These are phyloP conservation scores for Tetrapisispora fleetii DNA, from an alignment of 805 yeast genomes.

Conservation along the genomic window DNA sequence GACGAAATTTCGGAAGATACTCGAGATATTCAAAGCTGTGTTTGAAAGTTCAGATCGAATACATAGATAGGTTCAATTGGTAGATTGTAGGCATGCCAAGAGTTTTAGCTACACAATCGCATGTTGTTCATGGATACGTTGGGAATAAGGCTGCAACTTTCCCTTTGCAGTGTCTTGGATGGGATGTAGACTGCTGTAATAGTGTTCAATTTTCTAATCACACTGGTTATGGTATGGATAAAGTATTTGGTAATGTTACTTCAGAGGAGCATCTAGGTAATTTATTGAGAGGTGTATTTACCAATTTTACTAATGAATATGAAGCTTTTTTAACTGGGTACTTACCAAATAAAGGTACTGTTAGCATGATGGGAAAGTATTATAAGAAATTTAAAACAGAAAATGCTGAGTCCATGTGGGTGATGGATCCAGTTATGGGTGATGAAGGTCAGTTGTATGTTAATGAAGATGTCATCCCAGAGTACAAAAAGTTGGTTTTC, in stretches of 20 bases:
- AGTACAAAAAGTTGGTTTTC: conserved; percentile 35
- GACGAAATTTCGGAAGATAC: too few relatives aligned
- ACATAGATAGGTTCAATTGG: too few relatives aligned
- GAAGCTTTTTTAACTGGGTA: conserved; percentile 59
- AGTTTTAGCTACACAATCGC: conserved; percentile 47
- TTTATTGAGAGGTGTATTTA: conserved; percentile 33
- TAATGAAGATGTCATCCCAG: conserved; percentile 48
- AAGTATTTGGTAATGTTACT: conserved; percentile 36
- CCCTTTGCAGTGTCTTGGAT: conserved; percentile 75
- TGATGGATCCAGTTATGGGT: conserved; percentile 75
- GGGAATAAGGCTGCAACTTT: conserved; percentile 88
- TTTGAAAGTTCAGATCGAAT: too few relatives aligned
- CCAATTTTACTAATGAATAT: conserved; percentile 30
- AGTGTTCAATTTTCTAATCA: conserved; percentile 87
- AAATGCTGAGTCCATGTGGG: conserved; percentile 36
- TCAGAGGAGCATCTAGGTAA: conserved; percentile 32
- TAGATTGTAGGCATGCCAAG: conserved; percentile 9
- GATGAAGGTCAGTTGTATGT: conserved; percentile 68
- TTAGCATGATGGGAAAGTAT: conserved; percentile 35
- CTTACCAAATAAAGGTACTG: conserved; percentile 46
- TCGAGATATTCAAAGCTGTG: too few relatives aligned
- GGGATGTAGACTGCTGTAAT: conserved; percentile 89
- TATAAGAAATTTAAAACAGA: conserved; percentile 30
- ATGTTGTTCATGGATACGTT: conserved; percentile 92
- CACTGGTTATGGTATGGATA: conserved; percentile 56